Evolutionary conservation across 2,329 filamentous ascomycete species (phyloP), one percentile per base, ranked within the genome.

Genomic region (Aspergillus aculeatus): DNA sequence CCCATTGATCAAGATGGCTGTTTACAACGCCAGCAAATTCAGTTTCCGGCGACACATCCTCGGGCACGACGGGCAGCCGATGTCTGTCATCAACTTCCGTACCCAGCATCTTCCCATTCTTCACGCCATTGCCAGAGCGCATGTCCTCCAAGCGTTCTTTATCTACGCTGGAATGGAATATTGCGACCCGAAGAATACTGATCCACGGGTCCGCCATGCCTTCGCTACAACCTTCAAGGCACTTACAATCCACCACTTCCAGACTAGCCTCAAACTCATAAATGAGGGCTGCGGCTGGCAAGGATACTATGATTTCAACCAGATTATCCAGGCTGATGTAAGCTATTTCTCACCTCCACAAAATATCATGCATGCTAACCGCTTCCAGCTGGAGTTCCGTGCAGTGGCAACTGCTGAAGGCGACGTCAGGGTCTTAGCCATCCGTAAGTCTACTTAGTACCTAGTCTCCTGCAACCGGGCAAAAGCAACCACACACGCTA

Each of bases 81-180:
- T 50, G 48, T 57, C 69, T 0, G 62, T 71, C 7, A 66, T 71
- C 6, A 47, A 54, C 1, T 69, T 71, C 52, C 63, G 69, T 10
- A 70, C 69, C 2, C 68, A 71, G 48, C 68, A 71, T 16, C 60
- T 61, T 1, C 69, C 68, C 0, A 69, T 70, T 12, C 47, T 70
- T 23, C 67, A 70, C 48, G 57, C 66, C 1, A 38, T 70, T 3
- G 66, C 68, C 0, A 62, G 64, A 23, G 54, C 56, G 7, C 50
- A 47, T 31, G 58, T 64, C 6, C 54, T 65, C 3, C 35, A 63
- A 24, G 38, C 59, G 1, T 62, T 62, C 47, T 5, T 57, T 1
- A 23, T 59, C 16, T 24, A 50, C 4, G 35, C 61, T 7, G 70
- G 72, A 0, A 77, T 78, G 0, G 75, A 77, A 1, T 73, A 56